Conservation (phyloP, 2,329 filamentous ascomycete species). For the Aspergillus persii region DNA sequence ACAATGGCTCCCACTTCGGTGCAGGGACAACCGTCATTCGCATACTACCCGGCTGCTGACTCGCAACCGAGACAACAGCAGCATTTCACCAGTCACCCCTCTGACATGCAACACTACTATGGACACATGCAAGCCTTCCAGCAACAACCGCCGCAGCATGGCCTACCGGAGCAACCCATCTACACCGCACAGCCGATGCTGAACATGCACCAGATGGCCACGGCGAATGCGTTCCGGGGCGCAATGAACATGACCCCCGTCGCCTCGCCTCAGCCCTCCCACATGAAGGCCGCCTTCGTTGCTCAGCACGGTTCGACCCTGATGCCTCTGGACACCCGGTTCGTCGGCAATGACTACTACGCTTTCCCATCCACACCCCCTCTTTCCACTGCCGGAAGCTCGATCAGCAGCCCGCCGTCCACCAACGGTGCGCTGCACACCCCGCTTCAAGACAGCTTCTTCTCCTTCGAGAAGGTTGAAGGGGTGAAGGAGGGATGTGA, state of each 20-base stretch:
- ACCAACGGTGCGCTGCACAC: conserved; percentile 75
- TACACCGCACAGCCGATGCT: conserved; percentile 42
- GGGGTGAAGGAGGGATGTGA: conserved; percentile 70
- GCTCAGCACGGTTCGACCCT: conserved; percentile 57
- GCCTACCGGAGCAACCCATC: conserved; percentile 32
- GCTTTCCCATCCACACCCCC: conserved; percentile 85
- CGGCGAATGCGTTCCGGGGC: conserved; percentile 42
- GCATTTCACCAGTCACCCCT: conserved; percentile 68
- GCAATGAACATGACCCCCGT: conserved; percentile 60
- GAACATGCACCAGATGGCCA: conserved; percentile 46
- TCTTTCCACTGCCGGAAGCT: conserved; percentile 79
- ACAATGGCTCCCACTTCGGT: conserved; percentile 50
- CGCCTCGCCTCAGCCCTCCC: conserved; percentile 70
- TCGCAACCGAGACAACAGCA: conserved; percentile 73
- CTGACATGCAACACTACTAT: conserved; percentile 49
- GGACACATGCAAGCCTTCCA: conserved; percentile 35
- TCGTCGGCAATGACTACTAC: conserved; percentile 60
- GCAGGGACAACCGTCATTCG: conserved; percentile 74
- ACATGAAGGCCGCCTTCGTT: conserved; percentile 72
- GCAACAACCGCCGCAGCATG: conserved; percentile 22
- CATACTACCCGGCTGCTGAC: conserved; percentile 81
- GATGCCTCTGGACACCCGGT: conserved; percentile 71
- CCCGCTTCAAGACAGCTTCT: conserved; percentile 78
- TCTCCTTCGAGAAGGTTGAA: conserved; percentile 65
- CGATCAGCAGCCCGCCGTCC: conserved; percentile 77